Base-by-base conservation (phyloP, 768 basidiomycete species). In the Peribolospora baueri region DNA sequence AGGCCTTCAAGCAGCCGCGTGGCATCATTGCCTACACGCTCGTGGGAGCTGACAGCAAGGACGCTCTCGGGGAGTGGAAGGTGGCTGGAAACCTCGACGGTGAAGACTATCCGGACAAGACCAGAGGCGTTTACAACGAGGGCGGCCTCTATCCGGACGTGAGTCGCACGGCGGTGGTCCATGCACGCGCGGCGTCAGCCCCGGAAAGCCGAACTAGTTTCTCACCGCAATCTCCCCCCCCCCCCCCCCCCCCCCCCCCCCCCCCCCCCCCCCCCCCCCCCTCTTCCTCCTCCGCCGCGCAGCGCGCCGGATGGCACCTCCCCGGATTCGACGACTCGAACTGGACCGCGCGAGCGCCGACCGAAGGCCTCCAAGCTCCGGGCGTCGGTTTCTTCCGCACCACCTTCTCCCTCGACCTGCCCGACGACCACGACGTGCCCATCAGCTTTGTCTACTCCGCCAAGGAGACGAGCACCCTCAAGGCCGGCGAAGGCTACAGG, bases 311-410 rank as follows among this genome's bases (percentile, higher is more conserved):
- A 14, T 82, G 80, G 81, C 81, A 82, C 65, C 72, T 82, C 7
- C 81, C 81, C 7, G 76, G 75, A 9, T 84, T 78, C 66, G 71
- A 81, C 55, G 74, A 71, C 6, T 74, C 76, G 0, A 66, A 65
- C 2, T 86, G 84, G 82, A 62, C 64, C 1, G 54, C 66, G 5
- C 74, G 81, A 52, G 71, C 77, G 37, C 70, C 82, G 9, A 68
- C 73, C 3, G 61, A 70, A 25, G 81, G 82, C 4, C 70, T 84
- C 25, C 80, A 80, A 0, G 45, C 65, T 11, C 75, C 84, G 4
- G 84, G 84, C 11, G 74, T 84, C 37, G 84, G 84, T 5, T 85
- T 86, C 69, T 86, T 84, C 63, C 73, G 81, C 25, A 78, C 82
- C 5, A 80, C 76, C 0, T 82, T 87, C 65, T 68, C 75, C 10